A percentile compares a stretch with the other conserved stretches of the same genome.
Evolutionary conservation across 352 stramenopile species (phyloP).

Genomic region (Phytopythium boreale): DNA sequence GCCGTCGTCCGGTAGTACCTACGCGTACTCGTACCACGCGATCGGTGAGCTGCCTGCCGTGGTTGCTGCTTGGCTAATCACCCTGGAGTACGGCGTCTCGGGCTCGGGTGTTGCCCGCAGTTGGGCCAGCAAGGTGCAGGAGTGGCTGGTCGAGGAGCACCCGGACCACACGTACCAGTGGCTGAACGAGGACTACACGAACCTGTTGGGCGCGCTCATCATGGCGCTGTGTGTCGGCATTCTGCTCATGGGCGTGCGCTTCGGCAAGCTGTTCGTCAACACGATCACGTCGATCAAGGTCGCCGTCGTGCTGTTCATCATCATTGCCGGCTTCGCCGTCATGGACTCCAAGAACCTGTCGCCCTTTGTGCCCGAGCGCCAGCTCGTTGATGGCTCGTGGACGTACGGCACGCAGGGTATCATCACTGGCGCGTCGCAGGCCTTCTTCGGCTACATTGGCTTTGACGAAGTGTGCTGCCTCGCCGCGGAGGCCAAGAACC

Average conservation of each 20-base stretch:
- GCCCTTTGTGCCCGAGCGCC: slow-evolving; percentile 40
- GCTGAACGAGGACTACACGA: slow-evolving; percentile 48
- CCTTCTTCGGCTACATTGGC: slow-evolving; percentile 93
- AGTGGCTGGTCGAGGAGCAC: slow-evolving; percentile 33
- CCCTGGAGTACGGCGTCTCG: slow-evolving; percentile 85
- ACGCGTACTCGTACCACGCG: slow-evolving; percentile 86
- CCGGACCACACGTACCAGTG: slow-evolving; percentile 23
- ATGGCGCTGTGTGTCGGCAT: slow-evolving; percentile 49
- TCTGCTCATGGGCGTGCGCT: slow-evolving; percentile 60
- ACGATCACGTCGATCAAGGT: slow-evolving; percentile 68
- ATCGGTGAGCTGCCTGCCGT: slow-evolving; percentile 88
- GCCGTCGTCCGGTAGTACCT: slow-evolving; percentile 79
- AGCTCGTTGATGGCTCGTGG: neutral
- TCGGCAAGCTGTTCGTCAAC: slow-evolving; percentile 79
- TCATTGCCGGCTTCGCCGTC: slow-evolving; percentile 71
- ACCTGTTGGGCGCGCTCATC: slow-evolving; percentile 39
- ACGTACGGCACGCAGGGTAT: slow-evolving; percentile 58
- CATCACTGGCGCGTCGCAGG: slow-evolving; percentile 78
- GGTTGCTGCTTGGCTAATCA: slow-evolving; percentile 71
- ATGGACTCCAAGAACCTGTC: slow-evolving; percentile 71
- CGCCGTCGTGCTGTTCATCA: slow-evolving; percentile 86
- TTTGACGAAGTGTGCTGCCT: slow-evolving; percentile 94
- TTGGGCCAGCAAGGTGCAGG: slow-evolving; percentile 86
- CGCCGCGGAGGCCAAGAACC: slow-evolving; percentile 70
- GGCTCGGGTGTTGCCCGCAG: slow-evolving; percentile 81